phyloP scores from a whole-genome alignment of 768 basidiomycete species.

The Suillus alpinus region DNA sequence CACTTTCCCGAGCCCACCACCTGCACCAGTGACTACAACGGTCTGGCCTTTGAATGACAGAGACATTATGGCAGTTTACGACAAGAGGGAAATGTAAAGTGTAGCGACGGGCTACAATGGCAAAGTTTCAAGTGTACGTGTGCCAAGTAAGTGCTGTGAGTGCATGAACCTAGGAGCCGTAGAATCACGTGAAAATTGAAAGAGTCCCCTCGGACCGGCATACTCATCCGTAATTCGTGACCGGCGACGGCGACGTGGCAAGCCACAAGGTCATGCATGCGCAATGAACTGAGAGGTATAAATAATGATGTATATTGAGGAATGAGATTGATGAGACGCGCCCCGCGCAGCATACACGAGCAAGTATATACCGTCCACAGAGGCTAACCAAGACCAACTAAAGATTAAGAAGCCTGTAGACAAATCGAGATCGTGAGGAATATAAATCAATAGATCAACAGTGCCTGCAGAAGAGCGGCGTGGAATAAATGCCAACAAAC shows the following conservation, averaged over 20 bases:
- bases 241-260: neutral
- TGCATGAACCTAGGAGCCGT: neutral
- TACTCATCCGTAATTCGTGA: too few relatives aligned
- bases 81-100: neutral
- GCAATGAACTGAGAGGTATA: conserved; percentile 9
- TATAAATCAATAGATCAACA: conserved; percentile 6
- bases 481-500: conserved; percentile 27
- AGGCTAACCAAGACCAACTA: conserved; percentile 16
- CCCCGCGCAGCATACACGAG: conserved; percentile 29
- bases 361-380: conserved; percentile 26
- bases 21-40: conserved; percentile 94
- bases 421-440: conserved; percentile 3
- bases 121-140: neutral
- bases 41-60: conserved; percentile 84
- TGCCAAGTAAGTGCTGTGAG: neutral
- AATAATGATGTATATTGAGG: conserved; percentile 21
- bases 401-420: conserved; percentile 27
- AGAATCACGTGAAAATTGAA: conserved; percentile 16
- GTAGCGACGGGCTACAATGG: neutral
- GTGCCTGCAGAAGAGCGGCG: conserved; percentile 12
- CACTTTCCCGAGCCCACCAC: conserved; percentile 91
- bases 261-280: neutral
- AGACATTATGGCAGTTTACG: conserved; percentile 37
- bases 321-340: conserved; percentile 25
- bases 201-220: neutral